Evolutionary conservation across 768 basidiomycete species (phyloP).

Genomic region (Tremella fuciformis): DNA sequence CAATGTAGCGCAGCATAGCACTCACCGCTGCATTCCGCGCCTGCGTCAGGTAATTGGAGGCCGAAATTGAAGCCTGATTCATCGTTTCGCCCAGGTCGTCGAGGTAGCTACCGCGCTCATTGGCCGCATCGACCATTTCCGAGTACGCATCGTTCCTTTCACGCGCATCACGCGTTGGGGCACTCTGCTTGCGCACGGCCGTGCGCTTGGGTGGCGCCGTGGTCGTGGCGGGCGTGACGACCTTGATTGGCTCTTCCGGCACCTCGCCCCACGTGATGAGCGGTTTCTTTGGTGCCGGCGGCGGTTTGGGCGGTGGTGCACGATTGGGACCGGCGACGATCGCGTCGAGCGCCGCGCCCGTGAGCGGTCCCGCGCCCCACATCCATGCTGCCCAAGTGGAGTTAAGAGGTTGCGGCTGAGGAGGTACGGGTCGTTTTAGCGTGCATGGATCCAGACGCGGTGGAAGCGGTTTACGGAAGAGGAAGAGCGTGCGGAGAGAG

Average conservation of each 20-base stretch:
- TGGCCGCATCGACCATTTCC: constrained; percentile 46
- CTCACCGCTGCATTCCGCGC: constrained; percentile 47
- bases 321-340: constrained; percentile 53
- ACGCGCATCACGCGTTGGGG: constrained; percentile 25
- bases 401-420: constrained; percentile 47
- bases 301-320: constrained; percentile 36
- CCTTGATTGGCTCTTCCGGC: constrained; percentile 29
- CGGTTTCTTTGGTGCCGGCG: constrained; percentile 41
- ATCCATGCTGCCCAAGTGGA: constrained; percentile 49
- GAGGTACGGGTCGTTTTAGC: constrained; percentile 36
- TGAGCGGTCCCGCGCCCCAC: constrained; percentile 52
- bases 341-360: constrained; percentile 50
- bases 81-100: constrained; percentile 43
- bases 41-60: constrained; percentile 38
- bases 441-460: constrained; percentile 43
- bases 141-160: constrained; percentile 49
- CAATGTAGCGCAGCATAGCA: not conserved
- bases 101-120: constrained; percentile 42
- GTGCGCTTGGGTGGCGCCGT: constrained; percentile 35
- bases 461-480: constrained; percentile 49
- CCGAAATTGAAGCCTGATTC: constrained; percentile 36
- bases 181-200: constrained; percentile 30
- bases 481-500: constrained; percentile 49
- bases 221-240: constrained; percentile 15
- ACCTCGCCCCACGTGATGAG: constrained; percentile 49